Conservation (phyloP, 345 rosid genomes). For the Pistacia atlantica region DNA sequence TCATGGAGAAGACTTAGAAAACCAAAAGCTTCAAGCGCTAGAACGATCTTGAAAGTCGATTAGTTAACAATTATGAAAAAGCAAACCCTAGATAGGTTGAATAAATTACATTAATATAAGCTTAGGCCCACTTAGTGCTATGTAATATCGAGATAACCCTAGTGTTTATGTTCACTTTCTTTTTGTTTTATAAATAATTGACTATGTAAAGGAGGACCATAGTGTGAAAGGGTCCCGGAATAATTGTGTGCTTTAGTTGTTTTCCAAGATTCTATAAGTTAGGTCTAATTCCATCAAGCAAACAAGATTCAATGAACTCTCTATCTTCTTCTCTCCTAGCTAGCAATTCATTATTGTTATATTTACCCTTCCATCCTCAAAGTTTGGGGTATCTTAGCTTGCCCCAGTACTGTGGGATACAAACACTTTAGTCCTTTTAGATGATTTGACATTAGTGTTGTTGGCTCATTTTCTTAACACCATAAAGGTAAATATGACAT, state of each 20-base stretch:
- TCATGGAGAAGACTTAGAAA: constrained; percentile 35
- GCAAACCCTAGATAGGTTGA: neutral
- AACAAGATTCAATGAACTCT: constrained; percentile 17
- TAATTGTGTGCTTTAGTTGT: neutral
- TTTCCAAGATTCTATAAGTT: constrained; percentile 9
- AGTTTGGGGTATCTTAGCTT: no score
- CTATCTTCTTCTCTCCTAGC: neutral
- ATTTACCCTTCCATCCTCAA: no score
- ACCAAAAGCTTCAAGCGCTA: constrained; percentile 26
- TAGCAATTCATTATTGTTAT: no score
- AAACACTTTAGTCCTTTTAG: no score
- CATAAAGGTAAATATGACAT: no score
- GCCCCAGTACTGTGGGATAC: no score
- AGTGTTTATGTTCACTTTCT: constrained; percentile 1
- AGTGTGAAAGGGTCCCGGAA: constrained; percentile 9
- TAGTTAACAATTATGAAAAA: neutral
- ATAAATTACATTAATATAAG: neutral
- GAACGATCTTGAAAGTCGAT: constrained; percentile 9
- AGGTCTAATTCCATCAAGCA: constrained; percentile 13
- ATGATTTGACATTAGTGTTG: no score
- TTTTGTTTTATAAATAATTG: neutral
- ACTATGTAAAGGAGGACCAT: constrained; percentile 12
- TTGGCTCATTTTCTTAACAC: no score
- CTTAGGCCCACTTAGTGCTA: constrained; percentile 2
- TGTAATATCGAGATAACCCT: neutral